A percentile compares a stretch with the other conserved stretches of the same genome.
Evolutionary conservation across 306 rosid species (phyloP).

Genomic region (Betula pendula): DNA sequence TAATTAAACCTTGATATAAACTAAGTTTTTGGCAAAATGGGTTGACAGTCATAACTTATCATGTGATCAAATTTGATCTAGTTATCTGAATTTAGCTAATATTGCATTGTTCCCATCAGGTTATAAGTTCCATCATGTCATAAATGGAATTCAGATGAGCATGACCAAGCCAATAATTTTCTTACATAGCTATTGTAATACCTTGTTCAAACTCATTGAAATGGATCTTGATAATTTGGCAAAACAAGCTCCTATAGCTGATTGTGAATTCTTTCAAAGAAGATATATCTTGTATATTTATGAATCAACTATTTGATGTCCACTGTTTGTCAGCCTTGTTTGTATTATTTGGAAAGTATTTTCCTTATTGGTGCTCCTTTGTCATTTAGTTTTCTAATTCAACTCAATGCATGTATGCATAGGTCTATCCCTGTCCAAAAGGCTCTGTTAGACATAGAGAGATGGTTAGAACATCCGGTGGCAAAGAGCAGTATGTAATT

Average conservation of each 20-base stretch:
- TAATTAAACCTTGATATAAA: background rate
- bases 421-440: constrained; percentile 97
- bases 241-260: background rate
- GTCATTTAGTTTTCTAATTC: constrained; percentile 21
- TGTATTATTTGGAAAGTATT: constrained; percentile 16
- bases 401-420: constrained; percentile 32
- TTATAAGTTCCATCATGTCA: background rate
- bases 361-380: constrained; percentile 20
- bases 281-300: background rate
- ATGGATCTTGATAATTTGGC: background rate
- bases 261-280: background rate
- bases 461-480: constrained; percentile 68
- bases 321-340: constrained; percentile 9
- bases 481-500: constrained; percentile 83
- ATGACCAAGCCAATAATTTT: background rate
- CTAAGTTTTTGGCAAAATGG: constrained; percentile 9
- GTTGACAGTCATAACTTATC: background rate
- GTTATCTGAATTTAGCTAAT: background rate
- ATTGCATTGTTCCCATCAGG: background rate
- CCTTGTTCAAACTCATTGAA: background rate
- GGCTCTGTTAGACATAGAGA: constrained; percentile 86
- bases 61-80: background rate
- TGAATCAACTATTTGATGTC: background rate
- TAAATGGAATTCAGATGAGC: background rate
- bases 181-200: background rate